Percentiles rank a stretch among this genome's conserved stretches.
These are phyloP conservation scores for Talaromyces adpressus DNA, from an alignment of 495 filamentous ascomycete species.

Conservation along the genomic window DNA sequence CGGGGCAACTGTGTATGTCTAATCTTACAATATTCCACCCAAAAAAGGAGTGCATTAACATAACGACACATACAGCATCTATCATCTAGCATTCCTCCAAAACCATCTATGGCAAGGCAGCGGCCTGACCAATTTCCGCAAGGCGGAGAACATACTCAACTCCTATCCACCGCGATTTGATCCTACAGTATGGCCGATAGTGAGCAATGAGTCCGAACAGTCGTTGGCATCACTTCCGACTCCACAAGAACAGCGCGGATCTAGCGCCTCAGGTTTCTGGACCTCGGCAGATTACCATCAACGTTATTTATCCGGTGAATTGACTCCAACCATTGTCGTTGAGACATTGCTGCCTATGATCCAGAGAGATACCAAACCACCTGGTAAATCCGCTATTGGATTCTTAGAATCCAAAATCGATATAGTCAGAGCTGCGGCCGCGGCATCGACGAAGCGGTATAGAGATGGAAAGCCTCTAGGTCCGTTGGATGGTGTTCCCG, in stretches of 20 bases:
- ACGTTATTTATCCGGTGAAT: slow-evolving; percentile 57
- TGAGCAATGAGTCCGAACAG: slow-evolving; percentile 3
- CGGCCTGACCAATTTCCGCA: slow-evolving; percentile 56
- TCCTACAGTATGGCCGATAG: slow-evolving; percentile 74
- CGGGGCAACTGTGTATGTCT: slow-evolving; percentile 42
- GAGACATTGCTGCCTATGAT: slow-evolving; percentile 66
- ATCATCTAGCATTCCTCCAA: slow-evolving; percentile 47
- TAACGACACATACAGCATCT: slow-evolving; percentile 35
- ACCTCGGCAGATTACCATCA: slow-evolving; percentile 72
- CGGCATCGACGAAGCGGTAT: slow-evolving; percentile 64
- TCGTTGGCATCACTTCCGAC: slow-evolving; percentile 19
- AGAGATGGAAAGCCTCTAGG: slow-evolving; percentile 54
- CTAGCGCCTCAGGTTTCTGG: slow-evolving; percentile 40
- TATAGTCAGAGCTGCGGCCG: slow-evolving; percentile 56
- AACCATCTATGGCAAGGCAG: slow-evolving; percentile 68
- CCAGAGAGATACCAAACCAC: slow-evolving; percentile 43
- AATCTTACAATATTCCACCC: background rate
- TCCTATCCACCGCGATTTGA: slow-evolving; percentile 61
- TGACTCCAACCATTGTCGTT: slow-evolving; percentile 65
- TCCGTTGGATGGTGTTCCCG: slow-evolving; percentile 75
- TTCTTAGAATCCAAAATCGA: slow-evolving; percentile 58
- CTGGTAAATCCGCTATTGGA: slow-evolving; percentile 57
- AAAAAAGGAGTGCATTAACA: background rate
- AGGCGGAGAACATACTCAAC: slow-evolving; percentile 47
- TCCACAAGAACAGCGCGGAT: slow-evolving; percentile 25